phyloP scores from a whole-genome alignment of 192 early-diverging fungal species.

The Chytriomyces hyalinus region DNA sequence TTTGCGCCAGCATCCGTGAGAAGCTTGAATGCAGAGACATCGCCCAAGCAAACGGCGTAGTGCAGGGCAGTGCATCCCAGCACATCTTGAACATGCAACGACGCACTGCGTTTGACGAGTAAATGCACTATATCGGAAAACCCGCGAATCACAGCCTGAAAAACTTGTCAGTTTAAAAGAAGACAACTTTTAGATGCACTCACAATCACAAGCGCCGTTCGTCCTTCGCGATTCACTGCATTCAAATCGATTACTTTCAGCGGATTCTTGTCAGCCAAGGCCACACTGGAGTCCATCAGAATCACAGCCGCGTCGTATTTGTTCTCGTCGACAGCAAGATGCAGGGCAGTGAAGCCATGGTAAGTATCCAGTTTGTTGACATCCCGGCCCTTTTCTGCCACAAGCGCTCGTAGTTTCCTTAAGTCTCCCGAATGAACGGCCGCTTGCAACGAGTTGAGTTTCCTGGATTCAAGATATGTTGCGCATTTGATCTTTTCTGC shows the following conservation, averaged over 20 bases:
- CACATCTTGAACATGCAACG: conserved; percentile 14
- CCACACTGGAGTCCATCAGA: conserved; percentile 35
- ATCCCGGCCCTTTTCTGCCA: conserved; percentile 46
- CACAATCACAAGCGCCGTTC: conserved; percentile 41
- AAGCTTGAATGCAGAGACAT: not conserved
- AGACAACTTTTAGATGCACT: not conserved
- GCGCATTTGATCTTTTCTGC: conserved; percentile 12
- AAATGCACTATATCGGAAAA: conserved; percentile 39
- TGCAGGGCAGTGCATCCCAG: conserved; percentile 4
- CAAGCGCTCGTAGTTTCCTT: conserved; percentile 35
- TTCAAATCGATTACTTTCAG: conserved; percentile 40
- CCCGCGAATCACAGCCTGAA: conserved; percentile 41
- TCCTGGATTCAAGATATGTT: conserved; percentile 37
- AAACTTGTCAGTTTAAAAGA: too few relatives aligned
- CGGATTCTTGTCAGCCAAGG: conserved; percentile 3
- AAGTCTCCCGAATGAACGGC: conserved; percentile 45
- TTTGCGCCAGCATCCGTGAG: not conserved
- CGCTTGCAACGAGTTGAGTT: conserved; percentile 50
- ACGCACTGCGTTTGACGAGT: conserved; percentile 39
- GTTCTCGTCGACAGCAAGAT: conserved; percentile 46
- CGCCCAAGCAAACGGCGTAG: not conserved
- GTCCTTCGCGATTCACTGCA: conserved; percentile 30
- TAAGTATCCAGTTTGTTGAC: conserved; percentile 49
- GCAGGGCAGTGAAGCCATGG: conserved; percentile 50
- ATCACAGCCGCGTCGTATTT: conserved; percentile 31